Evolutionary conservation across 2,329 filamentous ascomycete genomes (phyloP), one percentile per base, ranked within the genome.

Genomic region (Immersiporthe knoxdaviesiana): DNA sequence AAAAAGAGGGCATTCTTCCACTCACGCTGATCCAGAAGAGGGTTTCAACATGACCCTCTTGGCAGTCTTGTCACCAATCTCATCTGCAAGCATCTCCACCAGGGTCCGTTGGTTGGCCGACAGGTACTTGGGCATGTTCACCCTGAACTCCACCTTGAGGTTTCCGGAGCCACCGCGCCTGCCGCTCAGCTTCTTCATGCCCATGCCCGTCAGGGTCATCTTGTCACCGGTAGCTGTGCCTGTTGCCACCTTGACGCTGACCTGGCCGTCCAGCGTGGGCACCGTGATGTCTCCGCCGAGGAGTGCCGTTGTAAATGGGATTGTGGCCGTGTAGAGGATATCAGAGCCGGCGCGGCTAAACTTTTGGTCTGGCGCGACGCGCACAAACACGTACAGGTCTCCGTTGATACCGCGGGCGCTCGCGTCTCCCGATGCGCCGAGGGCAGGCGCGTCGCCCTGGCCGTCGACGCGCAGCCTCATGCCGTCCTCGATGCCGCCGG

Each of bases 61-160:
- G 44, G 96, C 96, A 37, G 88, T 93, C 83, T 94, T 94, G 80
- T 99, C 96, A 52, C 88, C 91, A 89, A 99, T 91, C 83, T 99
- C 96, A 75, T 99, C 94, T 8, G 96, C 96, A 73, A 99, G 88
- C 88, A 98, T 95, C 83, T 99, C 96, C 59, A 97, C 82, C 70
- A 99, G 92, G 0, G 93, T 97, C 66, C 96, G 88, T 83, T 99
- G 94, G 81, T 97, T 98, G 60, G 91, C 88, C 67, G 88, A 93
- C 73, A 99, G 85, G 76, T 95, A 97, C 82, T 97, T 98, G 60
- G 96, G 96, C 93, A 98, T 97, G 67, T 88, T 84, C 60, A 99
- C 92, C 79, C 93, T 93, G 86, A 97, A 99, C 79, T 99, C 95
- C 8, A 99, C 94, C 78, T 89, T 91, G 70, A 99, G 82, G 77